A percentile compares a stretch with the other conserved stretches of the same genome.
Conservation (phyloP, 441 rosid species). For the Breynia disticha region DNA sequence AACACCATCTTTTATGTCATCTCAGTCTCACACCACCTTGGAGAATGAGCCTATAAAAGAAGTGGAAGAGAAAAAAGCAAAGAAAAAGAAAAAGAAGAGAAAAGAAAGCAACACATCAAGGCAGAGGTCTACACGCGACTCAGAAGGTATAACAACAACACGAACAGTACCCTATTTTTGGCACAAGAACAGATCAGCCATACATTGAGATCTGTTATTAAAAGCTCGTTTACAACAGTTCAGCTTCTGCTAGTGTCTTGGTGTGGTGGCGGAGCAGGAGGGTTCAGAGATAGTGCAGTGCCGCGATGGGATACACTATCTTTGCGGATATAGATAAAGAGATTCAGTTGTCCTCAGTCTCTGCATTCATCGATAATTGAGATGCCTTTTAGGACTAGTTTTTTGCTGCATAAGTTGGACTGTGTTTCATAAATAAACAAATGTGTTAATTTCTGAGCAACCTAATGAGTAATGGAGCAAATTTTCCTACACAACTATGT, state of each 20-base stretch:
- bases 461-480: too few species aligned
- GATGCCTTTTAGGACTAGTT: too few species aligned
- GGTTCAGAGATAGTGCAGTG: background rate
- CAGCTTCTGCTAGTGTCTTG: too few species aligned
- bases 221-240: background rate
- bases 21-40: conserved; percentile 12
- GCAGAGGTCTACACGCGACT: conserved; percentile 13
- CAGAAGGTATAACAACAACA: conserved; percentile 1
- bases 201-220: conserved; percentile 2
- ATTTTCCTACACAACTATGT: too few species aligned
- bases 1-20: conserved; percentile 10
- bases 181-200: background rate
- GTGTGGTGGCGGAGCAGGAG: too few species aligned
- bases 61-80: conserved; percentile 1
- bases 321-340: conserved; percentile 13
- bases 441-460: too few species aligned
- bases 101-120: conserved; percentile 24
- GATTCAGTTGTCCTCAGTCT: conserved; percentile 10
- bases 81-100: conserved; percentile 2
- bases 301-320: background rate
- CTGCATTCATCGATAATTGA: too few species aligned
- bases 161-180: conserved; percentile 4
- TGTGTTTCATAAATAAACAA: too few species aligned
- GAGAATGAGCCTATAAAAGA: conserved; percentile 22
- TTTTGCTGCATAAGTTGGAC: too few species aligned